Evolutionary conservation across 257 asterid genomes (phyloP), one percentile per base, ranked within the genome.

Genomic region (Penstemon newberryi): DNA sequence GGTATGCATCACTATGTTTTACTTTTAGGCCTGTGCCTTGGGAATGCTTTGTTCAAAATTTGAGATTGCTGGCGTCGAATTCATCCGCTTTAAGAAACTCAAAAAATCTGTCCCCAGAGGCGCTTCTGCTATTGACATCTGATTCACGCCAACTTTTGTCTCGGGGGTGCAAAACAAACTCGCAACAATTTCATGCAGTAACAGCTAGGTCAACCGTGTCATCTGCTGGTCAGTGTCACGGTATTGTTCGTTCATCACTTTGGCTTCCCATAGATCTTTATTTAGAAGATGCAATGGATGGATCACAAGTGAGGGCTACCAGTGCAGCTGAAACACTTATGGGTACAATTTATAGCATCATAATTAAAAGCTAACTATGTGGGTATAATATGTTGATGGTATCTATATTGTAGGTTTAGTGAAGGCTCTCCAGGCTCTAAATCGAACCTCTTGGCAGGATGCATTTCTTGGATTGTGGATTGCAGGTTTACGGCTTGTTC

Each of bases 241-340:
- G 89, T 68, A 70, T 85, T 70, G 73, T 77, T 74, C 82, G 69
- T 72, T 86, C 99, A 13, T 75, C 85, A n/a, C 87, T 81, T 73
- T 94, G 99, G 99, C 91, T 91, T 75, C 96, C 99, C 40, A 77
- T 94, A 67, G 97, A 94, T 82, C 78, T 94, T 62, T 94, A 86
- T 82, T 80, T 94, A 73, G 99, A 91, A 83, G 98, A 94, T 80
- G 57, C 78, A 67, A 85, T 91, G 86, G 96, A 89, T 73, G 96
- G 95, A 77, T 68, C 84, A 71, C 95, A 80, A 78, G 95, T 89
- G 67, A 82, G 79, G 38, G 89, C 89, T 77, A 86, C 92, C 71
- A 81, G 96, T 75, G 90, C 96, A 71, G 86, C 80, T 70, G 99
- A 89, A 73, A 86, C 91, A 77, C 96, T 94, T 54, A 81, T 89